Percentiles rank a stretch among this genome's conserved stretches.
These are phyloP conservation scores for Cercophora newfieldiana DNA, from an alignment of 495 filamentous ascomycete species.

Conservation along the genomic window DNA sequence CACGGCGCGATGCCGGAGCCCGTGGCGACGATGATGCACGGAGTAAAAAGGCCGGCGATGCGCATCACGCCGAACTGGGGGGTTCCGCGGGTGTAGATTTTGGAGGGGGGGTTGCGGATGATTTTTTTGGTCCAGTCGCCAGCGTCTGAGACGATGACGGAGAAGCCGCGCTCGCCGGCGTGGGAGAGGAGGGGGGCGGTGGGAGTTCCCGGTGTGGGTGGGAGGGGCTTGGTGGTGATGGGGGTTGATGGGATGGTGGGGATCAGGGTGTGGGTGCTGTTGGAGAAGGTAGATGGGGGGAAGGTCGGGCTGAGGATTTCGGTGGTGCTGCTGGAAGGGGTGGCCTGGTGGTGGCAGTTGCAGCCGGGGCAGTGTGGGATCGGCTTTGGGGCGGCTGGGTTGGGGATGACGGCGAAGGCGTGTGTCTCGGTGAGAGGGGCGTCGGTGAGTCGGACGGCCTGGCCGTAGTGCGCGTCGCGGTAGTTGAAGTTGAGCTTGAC, in stretches of 20 bases:
- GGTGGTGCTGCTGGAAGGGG: not conserved
- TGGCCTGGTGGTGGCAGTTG: constrained; percentile 3
- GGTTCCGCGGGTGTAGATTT: constrained; percentile 57
- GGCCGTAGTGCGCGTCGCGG: constrained; percentile 55
- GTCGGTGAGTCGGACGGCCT: constrained; percentile 54
- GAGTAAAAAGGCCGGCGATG: constrained; percentile 66
- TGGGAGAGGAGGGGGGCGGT: constrained; percentile 64
- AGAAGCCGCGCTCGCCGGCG: constrained; percentile 59
- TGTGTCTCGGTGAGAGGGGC: constrained; percentile 75
- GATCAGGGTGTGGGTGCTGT: not conserved
- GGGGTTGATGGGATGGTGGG: not conserved
- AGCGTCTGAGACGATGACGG: constrained; percentile 71
- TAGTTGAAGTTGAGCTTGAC: constrained; percentile 71
- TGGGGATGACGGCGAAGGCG: constrained; percentile 75
- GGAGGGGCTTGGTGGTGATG: constrained; percentile 43
- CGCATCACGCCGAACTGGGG: constrained; percentile 70
- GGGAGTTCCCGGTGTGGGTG: constrained; percentile 30
- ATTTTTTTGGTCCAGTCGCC: constrained; percentile 78
- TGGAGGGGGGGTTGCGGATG: constrained; percentile 60
- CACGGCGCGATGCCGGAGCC: constrained; percentile 80
- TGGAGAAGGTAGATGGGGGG: not conserved
- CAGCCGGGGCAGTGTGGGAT: constrained; percentile 19
- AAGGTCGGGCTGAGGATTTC: constrained; percentile 5
- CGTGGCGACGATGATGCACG: constrained; percentile 74
- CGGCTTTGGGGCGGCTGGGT: constrained; percentile 27